Evolutionary conservation across 148 eudicot species (phyloP).

Genomic region (Chenopodium quinoa): DNA sequence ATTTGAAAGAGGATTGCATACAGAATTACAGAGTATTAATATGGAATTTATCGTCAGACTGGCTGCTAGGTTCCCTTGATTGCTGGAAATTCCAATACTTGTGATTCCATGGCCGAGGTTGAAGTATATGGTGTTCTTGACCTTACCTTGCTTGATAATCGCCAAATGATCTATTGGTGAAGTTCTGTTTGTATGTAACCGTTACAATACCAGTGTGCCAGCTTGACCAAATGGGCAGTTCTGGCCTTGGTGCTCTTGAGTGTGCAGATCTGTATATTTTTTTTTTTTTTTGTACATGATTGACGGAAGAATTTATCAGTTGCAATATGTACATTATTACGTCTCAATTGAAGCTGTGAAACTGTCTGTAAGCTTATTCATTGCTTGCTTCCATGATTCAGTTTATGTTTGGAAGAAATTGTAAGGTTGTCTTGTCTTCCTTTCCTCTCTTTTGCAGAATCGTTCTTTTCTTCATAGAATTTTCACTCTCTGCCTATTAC

Average conservation of each 20-base stretch:
- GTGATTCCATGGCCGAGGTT: neutral
- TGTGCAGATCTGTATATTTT: constrained; percentile 15
- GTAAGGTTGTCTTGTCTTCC: neutral
- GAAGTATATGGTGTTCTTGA: neutral
- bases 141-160: constrained; percentile 6
- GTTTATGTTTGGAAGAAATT: neutral
- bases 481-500: neutral
- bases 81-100: neutral
- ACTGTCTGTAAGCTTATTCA: constrained; percentile 1
- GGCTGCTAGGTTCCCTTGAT: neutral
- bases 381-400: constrained; percentile 1
- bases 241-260: constrained; percentile 12
- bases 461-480: neutral
- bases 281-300: constrained; percentile 6
- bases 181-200: constrained; percentile 17
- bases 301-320: constrained; percentile 13
- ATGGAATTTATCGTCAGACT: constrained; percentile 8
- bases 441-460: no score
- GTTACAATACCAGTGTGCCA: neutral
- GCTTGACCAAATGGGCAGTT: constrained; percentile 9
- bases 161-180: neutral
- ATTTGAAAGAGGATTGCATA: no score
- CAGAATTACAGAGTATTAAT: no score
- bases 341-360: neutral
- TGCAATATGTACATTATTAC: constrained; percentile 16